Base-by-base conservation (phyloP, 1,139 yeast species). In the Saccharomycopsis hybrid region DNA sequence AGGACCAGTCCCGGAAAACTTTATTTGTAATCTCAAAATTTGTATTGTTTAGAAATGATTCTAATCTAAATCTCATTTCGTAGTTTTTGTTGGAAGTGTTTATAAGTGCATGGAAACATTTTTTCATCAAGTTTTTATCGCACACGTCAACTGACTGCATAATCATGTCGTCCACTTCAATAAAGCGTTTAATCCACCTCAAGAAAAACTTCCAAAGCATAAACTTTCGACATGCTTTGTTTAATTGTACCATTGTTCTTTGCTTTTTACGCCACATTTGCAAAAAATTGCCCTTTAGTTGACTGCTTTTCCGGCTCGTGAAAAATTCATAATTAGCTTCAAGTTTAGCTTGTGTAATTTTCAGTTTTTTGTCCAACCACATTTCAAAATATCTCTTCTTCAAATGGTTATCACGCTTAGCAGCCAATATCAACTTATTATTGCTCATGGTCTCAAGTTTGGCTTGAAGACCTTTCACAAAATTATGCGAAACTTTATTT, bases 1-100 rank as follows among this genome's bases (percentile, higher is more conserved):
- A 30, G 9, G 39, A 28, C 55, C 55, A 52, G n/a, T n/a, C n/a
- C 3, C 39, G 33, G 43, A 42, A 44, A 5, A 40, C 29, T 9
- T 24, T 25, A 38, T 43, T 51, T 9, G n/a, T 25, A 1, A 40
- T n/a, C 30, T 41, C n/a, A 31, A 29, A 50, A 32, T 52, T 41
- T 38, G 44, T 47, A n/a, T 44, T 37, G 7, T 40, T 32, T 5
- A 27, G 11, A 11, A 39, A 41, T 11, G 28, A 24, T n/a, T 52
- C 53, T n/a, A 32, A 36, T 2, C 36, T 27, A 8, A 29, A 29
- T 18, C 49, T 25, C 9, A 52, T 28, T 18, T 52, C 53, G 27
- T 40, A 51, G 5, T 25, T 9, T 29, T 35, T 44, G 42, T 52
- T 52, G 25, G 53, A 49, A 3, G 30, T 29, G 3, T 29, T 31